Evolutionary conservation across 2,329 filamentous ascomycete species (phyloP).

Genomic region (Fusarium sublunatum): DNA sequence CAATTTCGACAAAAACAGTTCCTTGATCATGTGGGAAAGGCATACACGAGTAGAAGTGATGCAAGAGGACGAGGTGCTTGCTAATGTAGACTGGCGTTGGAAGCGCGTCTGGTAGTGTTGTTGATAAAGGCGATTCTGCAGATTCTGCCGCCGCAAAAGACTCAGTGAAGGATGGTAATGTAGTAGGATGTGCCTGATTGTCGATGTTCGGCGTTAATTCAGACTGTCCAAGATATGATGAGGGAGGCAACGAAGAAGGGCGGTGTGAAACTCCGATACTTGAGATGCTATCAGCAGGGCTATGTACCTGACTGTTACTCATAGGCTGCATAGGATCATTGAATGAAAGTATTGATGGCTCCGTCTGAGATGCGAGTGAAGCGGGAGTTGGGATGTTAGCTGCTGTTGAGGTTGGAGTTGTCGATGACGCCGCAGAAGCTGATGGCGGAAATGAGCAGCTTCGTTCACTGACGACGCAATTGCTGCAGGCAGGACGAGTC

Average conservation of each 20-base stretch:
- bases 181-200: slow-evolving; percentile 30
- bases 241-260: slow-evolving; percentile 29
- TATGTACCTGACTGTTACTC: slow-evolving; percentile 31
- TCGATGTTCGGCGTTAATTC: slow-evolving; percentile 7
- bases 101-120: slow-evolving; percentile 16
- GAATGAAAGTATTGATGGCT: slow-evolving; percentile 8
- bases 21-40: slow-evolving; percentile 38
- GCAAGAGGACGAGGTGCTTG: slow-evolving; percentile 55
- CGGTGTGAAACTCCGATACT: slow-evolving; percentile 25
- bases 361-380: slow-evolving; percentile 10
- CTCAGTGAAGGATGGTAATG: slow-evolving; percentile 41
- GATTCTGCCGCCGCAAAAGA: slow-evolving; percentile 21
- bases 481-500: slow-evolving; percentile 53
- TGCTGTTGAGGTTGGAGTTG: slow-evolving; percentile 17
- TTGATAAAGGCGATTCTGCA: slow-evolving; percentile 28
- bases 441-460: slow-evolving; percentile 51
- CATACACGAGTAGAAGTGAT: slow-evolving; percentile 50
- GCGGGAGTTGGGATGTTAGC: slow-evolving; percentile 16
- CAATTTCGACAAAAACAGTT: slow-evolving; percentile 47
- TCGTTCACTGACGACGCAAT: slow-evolving; percentile 54
- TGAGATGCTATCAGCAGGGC: slow-evolving; percentile 38
- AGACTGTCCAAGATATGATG: slow-evolving; percentile 20
- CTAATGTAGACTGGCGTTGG: slow-evolving; percentile 49
- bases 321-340: slow-evolving; percentile 6
- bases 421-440: slow-evolving; percentile 5